A percentile compares a stretch with the other conserved stretches of the same genome.
Conservation (phyloP, 2,329 filamentous ascomycete genomes). For the Xylariaceae sp. region DNA sequence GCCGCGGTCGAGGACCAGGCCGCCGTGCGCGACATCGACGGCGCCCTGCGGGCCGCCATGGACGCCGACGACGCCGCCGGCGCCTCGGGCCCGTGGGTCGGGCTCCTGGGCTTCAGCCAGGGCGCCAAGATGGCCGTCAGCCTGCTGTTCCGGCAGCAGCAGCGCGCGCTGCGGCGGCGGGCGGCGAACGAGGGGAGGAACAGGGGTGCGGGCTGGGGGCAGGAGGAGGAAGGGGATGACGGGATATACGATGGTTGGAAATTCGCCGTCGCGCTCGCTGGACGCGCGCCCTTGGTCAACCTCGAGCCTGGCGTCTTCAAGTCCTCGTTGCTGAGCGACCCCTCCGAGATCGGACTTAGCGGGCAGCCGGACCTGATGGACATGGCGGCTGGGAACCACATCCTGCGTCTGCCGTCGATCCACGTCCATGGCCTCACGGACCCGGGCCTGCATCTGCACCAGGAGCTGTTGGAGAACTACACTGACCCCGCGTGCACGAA, state of each 20-base stretch:
- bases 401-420: slow-evolving; percentile 64
- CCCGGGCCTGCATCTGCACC: slow-evolving; percentile 64
- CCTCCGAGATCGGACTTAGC: slow-evolving; percentile 44
- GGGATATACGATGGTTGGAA: slow-evolving; percentile 51
- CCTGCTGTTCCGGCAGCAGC: slow-evolving; percentile 67
- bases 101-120: slow-evolving; percentile 69
- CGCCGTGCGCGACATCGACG: slow-evolving; percentile 49
- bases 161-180: slow-evolving; percentile 39
- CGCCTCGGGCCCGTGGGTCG: slow-evolving; percentile 65
- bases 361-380: slow-evolving; percentile 51
- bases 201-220: too few species aligned
- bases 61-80: slow-evolving; percentile 53
- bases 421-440: slow-evolving; percentile 72
- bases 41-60: slow-evolving; percentile 54
- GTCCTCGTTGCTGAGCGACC: slow-evolving; percentile 36
- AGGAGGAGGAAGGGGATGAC: slow-evolving; percentile 19
- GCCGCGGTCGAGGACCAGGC: slow-evolving; percentile 51
- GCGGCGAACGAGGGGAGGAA: neutral
- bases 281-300: slow-evolving; percentile 63
- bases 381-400: slow-evolving; percentile 48
- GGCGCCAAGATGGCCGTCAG: slow-evolving; percentile 67
- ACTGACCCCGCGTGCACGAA: slow-evolving; percentile 59
- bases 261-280: slow-evolving; percentile 68
- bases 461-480: slow-evolving; percentile 61
- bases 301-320: slow-evolving; percentile 48